These are phyloP conservation scores for Comarum palustre DNA, from an alignment of 306 rosid species.

Conservation along the genomic window DNA sequence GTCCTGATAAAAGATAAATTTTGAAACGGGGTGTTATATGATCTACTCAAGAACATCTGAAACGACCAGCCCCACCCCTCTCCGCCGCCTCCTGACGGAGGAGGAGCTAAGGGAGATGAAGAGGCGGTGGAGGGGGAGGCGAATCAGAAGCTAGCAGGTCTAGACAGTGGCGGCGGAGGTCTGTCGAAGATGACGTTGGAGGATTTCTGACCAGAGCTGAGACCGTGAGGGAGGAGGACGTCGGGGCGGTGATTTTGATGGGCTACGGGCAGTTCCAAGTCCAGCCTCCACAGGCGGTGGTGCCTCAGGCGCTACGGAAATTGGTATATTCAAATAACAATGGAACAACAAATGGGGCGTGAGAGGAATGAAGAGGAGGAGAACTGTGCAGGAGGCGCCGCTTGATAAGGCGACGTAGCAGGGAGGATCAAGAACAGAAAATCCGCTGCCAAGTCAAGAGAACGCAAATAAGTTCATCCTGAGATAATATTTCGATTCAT, in stretches of 20 bases:
- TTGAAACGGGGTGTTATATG: too few relatives aligned
- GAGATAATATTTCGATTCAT: background rate
- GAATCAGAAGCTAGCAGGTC: constrained; percentile 15
- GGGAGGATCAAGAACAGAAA: constrained; percentile 89
- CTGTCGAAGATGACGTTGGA: constrained; percentile 50
- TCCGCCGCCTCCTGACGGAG: background rate
- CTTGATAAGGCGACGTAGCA: constrained; percentile 74
- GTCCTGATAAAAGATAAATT: too few relatives aligned
- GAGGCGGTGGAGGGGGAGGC: constrained; percentile 14
- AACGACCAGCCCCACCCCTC: constrained; percentile 9
- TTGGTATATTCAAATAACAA: constrained; percentile 24
- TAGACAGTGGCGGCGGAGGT: constrained; percentile 16
- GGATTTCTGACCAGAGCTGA: constrained; percentile 58
- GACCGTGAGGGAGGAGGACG: constrained; percentile 54
- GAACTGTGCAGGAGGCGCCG: constrained; percentile 49
- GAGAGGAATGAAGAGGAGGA: constrained; percentile 65
- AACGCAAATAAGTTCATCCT: constrained; percentile 67
- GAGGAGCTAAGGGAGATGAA: constrained; percentile 20
- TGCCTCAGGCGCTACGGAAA: constrained; percentile 19
- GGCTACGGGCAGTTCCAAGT: constrained; percentile 55
- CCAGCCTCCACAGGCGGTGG: constrained; percentile 20
- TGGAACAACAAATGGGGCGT: constrained; percentile 31
- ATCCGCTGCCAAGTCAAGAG: constrained; percentile 90
- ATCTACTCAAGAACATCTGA: constrained; percentile 58
- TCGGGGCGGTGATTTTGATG: constrained; percentile 24